Conservation (phyloP, 495 filamentous ascomycete genomes). For the Aspergillus ellipticus region DNA sequence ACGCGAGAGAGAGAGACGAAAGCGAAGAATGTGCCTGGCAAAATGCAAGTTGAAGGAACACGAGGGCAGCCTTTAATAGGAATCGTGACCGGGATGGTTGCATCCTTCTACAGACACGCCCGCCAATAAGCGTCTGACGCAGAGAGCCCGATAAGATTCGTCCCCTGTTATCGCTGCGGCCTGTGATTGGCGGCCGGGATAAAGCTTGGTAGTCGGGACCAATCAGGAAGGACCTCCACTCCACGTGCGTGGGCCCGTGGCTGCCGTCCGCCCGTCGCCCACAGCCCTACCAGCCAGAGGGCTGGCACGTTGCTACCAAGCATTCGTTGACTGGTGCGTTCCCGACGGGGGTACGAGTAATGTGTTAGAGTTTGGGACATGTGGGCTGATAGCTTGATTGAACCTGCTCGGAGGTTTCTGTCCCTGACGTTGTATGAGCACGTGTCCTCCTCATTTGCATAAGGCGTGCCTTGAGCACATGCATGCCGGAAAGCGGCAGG, state of each 20-base stretch:
- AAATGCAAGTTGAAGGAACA: not conserved
- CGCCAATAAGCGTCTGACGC: not conserved
- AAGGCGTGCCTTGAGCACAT: not conserved
- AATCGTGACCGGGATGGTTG: not conserved
- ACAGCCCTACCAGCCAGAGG: too few species aligned
- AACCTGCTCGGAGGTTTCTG: too few species aligned
- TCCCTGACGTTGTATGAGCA: too few species aligned
- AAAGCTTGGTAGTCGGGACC: not conserved
- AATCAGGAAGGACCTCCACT: not conserved
- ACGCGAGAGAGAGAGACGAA: not conserved
- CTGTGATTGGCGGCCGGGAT: not conserved
- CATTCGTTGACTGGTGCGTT: not conserved
- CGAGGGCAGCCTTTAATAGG: not conserved
- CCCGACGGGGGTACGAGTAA: not conserved
- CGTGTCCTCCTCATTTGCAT: not conserved
- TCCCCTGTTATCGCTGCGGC: not conserved
- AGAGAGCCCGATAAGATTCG: not conserved
- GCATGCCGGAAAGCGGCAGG: too few species aligned
- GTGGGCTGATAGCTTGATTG: not conserved
- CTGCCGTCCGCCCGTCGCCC: not conserved
- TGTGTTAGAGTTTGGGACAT: too few species aligned
- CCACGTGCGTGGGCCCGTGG: not conserved
- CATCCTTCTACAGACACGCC: not conserved
- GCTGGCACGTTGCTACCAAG: not conserved
- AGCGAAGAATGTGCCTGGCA: not conserved